These are phyloP conservation scores for Rhodotorula sp. DNA, from an alignment of 1,284 basidiomycete genomes.

Conservation along the genomic window DNA sequence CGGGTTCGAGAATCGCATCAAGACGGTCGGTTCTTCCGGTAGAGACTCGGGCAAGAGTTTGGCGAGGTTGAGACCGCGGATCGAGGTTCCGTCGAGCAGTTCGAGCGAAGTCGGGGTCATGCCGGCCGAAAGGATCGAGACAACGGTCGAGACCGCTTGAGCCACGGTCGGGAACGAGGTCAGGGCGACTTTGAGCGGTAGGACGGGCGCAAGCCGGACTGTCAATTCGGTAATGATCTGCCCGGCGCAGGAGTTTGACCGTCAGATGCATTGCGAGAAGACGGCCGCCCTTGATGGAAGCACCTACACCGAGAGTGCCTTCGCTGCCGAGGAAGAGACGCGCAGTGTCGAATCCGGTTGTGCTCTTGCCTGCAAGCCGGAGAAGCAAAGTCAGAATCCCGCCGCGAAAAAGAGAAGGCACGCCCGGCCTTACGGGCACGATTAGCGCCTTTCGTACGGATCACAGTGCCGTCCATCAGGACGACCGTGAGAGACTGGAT, in stretches of 20 bases:
- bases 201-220: conserved; percentile 71
- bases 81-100: conserved; percentile 60
- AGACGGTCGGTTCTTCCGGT: conserved; percentile 62
- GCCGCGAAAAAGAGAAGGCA: not conserved
- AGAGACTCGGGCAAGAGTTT: conserved; percentile 62
- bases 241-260: too few relatives aligned
- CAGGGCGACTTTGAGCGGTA: conserved; percentile 65
- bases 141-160: conserved; percentile 66
- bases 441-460: conserved; percentile 68
- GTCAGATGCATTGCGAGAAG: not conserved
- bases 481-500: conserved; percentile 62
- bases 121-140: conserved; percentile 58
- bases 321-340: conserved; percentile 96
- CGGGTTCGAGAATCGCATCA: conserved; percentile 31
- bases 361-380: conserved; percentile 54
- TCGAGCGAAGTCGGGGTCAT: conserved; percentile 62
- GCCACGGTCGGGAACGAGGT: conserved; percentile 56
- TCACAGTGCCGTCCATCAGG: conserved; percentile 82
- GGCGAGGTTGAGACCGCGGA: conserved; percentile 62
- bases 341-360: conserved; percentile 41
- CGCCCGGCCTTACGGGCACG: conserved; percentile 22
- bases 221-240: conserved; percentile 57
- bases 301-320: conserved; percentile 69
- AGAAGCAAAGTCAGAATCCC: not conserved
- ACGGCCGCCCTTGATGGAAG: conserved; percentile 42